Conservation (phyloP, 305 asterid genomes). For the Fraxinus nigra region DNA sequence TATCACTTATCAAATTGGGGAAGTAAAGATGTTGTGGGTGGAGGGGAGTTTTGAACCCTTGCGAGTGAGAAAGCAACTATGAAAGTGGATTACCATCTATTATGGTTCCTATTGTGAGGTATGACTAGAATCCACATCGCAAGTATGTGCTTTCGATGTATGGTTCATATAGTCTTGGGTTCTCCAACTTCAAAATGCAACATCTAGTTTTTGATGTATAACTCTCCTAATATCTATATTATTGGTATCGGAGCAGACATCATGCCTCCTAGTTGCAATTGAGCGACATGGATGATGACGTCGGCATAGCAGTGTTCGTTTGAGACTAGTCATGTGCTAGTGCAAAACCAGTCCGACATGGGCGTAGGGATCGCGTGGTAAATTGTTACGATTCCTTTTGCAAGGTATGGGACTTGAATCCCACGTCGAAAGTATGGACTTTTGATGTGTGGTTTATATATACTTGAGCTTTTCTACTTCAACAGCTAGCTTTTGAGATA, state of each 20-base stretch:
- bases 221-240: neutral
- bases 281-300: neutral
- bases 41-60: neutral
- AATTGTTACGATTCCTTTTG: neutral
- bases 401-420: neutral
- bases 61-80: neutral
- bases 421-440: neutral
- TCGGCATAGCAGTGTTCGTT: neutral
- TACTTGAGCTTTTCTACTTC: neutral
- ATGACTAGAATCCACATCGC: neutral
- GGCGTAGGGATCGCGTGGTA: neutral
- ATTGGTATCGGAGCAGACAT: neutral
- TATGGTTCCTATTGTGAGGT: neutral
- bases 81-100: neutral
- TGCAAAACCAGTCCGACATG: neutral
- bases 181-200: neutral
- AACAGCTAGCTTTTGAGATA: neutral
- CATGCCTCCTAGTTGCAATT: neutral
- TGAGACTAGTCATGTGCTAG: neutral
- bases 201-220: neutral
- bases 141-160: neutral
- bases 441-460: neutral
- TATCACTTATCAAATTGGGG: neutral
- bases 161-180: neutral
- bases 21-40: neutral